Percentiles rank a stretch among this genome's conserved stretches.
Conservation (phyloP, 148 eudicot species). For the Chenopodium formosanum region DNA sequence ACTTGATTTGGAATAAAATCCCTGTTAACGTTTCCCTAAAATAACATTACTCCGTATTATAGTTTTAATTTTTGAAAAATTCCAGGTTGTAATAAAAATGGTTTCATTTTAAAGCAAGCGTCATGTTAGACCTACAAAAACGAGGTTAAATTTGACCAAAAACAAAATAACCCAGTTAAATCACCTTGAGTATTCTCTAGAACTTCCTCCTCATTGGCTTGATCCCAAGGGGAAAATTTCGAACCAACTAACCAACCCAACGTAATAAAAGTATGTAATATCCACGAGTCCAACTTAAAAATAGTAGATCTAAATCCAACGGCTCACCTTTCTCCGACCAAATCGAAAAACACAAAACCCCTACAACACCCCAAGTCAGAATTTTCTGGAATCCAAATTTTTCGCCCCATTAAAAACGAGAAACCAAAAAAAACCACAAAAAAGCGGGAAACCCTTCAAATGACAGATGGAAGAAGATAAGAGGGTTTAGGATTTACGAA, state of each 20-base stretch:
- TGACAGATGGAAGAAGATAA: not conserved
- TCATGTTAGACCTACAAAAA: not conserved
- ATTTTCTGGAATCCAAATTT: slow-evolving; percentile 5
- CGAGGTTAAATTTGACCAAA: not conserved
- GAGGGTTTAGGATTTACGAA: slow-evolving; percentile 5
- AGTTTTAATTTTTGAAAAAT: too few species aligned
- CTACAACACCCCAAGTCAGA: not conserved
- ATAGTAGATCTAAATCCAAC: not conserved
- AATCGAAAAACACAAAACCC: not conserved
- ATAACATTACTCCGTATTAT: too few species aligned
- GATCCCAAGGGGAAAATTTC: not conserved
- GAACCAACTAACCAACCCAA: not conserved
- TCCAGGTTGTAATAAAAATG: too few species aligned
- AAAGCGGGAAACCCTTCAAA: slow-evolving; percentile 16
- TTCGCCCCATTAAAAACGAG: not conserved
- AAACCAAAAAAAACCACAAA: not conserved
- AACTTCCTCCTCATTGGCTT: slow-evolving; percentile 7
- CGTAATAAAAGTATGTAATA: too few species aligned
- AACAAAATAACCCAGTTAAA: not conserved
- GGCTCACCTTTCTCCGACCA: slow-evolving; percentile 1
- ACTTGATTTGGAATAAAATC: too few species aligned
- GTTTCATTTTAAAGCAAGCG: not conserved
- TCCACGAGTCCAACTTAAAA: not conserved
- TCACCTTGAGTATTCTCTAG: not conserved
- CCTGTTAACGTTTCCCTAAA: too few species aligned